These are phyloP conservation scores for Tulasnella sp. DNA, from an alignment of 768 basidiomycete species.

Conservation along the genomic window DNA sequence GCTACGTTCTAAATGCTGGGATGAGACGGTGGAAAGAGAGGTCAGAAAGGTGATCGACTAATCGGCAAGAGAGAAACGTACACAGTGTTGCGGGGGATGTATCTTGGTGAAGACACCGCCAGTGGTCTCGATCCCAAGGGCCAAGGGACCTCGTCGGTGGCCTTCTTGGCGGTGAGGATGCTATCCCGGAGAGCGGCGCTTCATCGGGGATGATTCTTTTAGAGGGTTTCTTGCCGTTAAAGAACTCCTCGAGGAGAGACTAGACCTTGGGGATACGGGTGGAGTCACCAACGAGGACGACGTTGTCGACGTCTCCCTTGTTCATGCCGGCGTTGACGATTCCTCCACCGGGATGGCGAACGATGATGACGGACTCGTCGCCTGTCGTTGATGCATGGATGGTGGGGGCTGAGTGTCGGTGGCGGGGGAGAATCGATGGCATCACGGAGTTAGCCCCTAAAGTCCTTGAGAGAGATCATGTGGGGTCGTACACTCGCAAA, in stretches of 20 bases:
- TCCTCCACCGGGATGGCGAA: too few relatives aligned
- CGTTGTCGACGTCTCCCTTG: conserved; percentile 95
- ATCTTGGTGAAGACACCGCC: conserved; percentile 96
- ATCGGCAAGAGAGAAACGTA: neutral
- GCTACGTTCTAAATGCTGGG: too few relatives aligned
- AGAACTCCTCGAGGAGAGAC: conserved; percentile 96
- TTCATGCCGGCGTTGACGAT: conserved; percentile 91
- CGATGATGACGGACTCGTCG: too few relatives aligned
- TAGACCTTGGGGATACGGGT: conserved; percentile 99
- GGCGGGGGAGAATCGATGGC: too few relatives aligned
- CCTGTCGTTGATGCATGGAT: too few relatives aligned
- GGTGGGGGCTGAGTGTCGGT: too few relatives aligned
- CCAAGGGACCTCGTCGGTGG: conserved; percentile 88
- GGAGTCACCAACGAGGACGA: conserved; percentile 92
- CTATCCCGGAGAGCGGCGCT: conserved; percentile 97
- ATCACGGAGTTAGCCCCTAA: too few relatives aligned
- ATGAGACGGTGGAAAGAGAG: conserved; percentile 42
- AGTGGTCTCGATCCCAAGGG: conserved; percentile 98
- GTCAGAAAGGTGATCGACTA: neutral
- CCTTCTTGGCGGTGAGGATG: conserved; percentile 92
- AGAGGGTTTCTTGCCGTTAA: conserved; percentile 93
- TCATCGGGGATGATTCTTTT: conserved; percentile 99
- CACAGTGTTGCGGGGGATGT: conserved; percentile 94
- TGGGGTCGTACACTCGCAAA: too few relatives aligned
- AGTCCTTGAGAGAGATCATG: too few relatives aligned